Conservation (phyloP, 306 rosid species). For the Lathyrus tuberosus region DNA sequence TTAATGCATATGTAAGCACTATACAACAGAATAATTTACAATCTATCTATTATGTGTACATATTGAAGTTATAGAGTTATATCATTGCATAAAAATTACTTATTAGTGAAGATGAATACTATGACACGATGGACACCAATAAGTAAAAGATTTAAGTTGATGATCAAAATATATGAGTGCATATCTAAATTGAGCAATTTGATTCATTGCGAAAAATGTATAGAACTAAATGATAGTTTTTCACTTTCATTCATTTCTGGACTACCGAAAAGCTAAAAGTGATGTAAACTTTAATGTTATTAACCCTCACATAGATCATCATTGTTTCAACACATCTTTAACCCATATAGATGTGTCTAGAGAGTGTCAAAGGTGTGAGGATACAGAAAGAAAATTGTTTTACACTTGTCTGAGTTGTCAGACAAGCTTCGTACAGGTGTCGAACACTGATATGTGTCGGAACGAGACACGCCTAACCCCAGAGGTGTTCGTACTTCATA, state of each 20-base stretch:
- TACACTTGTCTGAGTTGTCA: not conserved
- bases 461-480: not conserved
- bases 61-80: conserved; percentile 3
- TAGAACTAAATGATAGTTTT: not conserved
- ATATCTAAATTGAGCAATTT: not conserved
- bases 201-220: not conserved
- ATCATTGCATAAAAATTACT: not conserved
- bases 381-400: not conserved
- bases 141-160: not conserved
- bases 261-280: not conserved
- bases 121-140: not conserved
- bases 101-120: conserved; percentile 1
- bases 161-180: not conserved
- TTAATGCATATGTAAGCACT: conserved; percentile 11
- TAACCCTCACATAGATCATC: not conserved
- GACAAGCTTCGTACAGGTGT: not conserved
- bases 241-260: not conserved
- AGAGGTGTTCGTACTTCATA: not conserved
- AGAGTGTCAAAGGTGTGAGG: not conserved
- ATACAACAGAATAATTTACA: not conserved
- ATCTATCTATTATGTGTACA: conserved; percentile 12
- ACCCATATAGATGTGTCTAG: not conserved
- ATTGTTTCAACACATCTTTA: not conserved
- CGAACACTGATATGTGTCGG: not conserved
- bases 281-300: not conserved